Conservation (phyloP, 163 green algal genomes). For the Scenedesmus sp. region DNA sequence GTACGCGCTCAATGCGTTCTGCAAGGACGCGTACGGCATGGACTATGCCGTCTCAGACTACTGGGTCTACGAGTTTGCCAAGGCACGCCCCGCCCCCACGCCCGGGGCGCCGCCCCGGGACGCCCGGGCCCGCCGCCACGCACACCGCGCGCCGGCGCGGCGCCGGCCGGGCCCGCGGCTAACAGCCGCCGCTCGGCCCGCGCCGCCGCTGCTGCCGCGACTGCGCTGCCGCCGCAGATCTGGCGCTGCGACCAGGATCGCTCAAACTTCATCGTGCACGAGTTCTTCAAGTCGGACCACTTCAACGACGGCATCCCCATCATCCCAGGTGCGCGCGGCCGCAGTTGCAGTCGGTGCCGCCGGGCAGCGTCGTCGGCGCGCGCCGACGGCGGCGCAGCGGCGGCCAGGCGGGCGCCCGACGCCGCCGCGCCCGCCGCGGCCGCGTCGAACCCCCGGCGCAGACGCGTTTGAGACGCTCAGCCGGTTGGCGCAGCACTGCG, state of each 20-base stretch:
- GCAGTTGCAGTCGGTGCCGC: not conserved
- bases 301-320: constrained; percentile 90
- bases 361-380: too few species aligned
- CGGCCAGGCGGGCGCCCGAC: too few species aligned
- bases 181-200: constrained; percentile 5
- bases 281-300: constrained; percentile 93
- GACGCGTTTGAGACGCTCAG: constrained; percentile 78
- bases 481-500: constrained; percentile 66
- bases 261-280: constrained; percentile 89
- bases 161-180: too few species aligned
- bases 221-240: constrained; percentile 63
- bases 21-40: constrained; percentile 79
- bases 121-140: too few species aligned
- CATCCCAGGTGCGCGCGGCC: constrained; percentile 78
- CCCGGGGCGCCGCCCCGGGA: too few species aligned
- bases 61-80: constrained; percentile 91
- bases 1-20: constrained; percentile 85
- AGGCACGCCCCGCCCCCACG: constrained; percentile 53
- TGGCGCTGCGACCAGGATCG: constrained; percentile 84
- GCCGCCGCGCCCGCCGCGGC: not conserved
- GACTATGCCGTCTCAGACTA: constrained; percentile 85
- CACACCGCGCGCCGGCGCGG: too few species aligned
- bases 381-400: too few species aligned
- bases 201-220: constrained; percentile 4
- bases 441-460: constrained; percentile 36